phyloP scores from a whole-genome alignment of 257 asterid genomes.

The Capsicum pubescens region DNA sequence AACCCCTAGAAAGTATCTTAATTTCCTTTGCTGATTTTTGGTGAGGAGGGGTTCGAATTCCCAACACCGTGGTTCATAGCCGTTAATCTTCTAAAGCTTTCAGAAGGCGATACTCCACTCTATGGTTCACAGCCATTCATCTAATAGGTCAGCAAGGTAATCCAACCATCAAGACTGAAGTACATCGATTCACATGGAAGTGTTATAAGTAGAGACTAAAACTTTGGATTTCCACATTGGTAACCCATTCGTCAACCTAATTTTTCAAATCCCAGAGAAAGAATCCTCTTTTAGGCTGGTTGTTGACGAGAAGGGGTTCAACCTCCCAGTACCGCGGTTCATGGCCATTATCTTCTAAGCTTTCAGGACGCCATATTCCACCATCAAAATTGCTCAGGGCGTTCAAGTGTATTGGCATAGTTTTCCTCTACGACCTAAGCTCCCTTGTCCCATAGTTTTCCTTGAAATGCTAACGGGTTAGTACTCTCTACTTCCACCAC shows the following conservation, averaged over 20 bases:
- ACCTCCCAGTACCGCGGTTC: not conserved
- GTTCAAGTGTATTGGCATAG: not conserved
- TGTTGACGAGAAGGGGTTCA: not conserved
- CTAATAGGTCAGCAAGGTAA: not conserved
- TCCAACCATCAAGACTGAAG: not conserved
- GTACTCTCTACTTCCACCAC: not conserved
- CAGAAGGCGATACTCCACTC: not conserved
- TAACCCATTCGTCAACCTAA: not conserved
- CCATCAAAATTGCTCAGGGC: not conserved
- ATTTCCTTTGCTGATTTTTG: not conserved
- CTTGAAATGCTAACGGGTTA: not conserved
- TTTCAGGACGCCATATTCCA: not conserved
- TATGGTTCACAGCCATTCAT: not conserved
- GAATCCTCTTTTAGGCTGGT: not conserved
- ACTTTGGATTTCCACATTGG: not conserved
- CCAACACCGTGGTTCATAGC: not conserved
- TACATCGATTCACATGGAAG: not conserved
- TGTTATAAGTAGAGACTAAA: not conserved
- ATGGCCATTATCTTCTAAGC: not conserved
- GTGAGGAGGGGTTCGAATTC: not conserved
- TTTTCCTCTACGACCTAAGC: not conserved
- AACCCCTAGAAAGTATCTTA: not conserved
- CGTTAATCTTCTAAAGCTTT: not conserved
- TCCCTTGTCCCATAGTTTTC: not conserved
- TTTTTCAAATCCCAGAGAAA: not conserved